Evolutionary conservation across 768 basidiomycete genomes (phyloP).

Genomic region (Suillus paluster): DNA sequence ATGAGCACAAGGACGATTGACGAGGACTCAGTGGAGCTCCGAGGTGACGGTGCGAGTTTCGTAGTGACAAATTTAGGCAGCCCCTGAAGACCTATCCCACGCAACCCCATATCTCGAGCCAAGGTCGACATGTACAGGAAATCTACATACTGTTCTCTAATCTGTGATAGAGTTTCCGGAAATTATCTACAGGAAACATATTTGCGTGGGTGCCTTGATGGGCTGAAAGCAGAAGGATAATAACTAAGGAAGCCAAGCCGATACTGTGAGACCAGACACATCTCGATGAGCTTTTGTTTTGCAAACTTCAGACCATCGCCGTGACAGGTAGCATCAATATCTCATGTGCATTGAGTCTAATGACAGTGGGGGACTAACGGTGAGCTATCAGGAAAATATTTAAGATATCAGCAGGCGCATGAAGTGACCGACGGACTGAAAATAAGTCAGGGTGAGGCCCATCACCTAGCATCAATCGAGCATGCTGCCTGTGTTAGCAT

Average conservation of each 20-base stretch:
- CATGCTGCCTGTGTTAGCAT: neutral
- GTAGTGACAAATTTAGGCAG: constrained; percentile 14
- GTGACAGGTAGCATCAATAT: neutral
- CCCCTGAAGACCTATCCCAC: constrained; percentile 5
- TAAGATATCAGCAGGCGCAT: neutral
- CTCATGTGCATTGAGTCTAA: neutral
- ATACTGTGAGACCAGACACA: neutral
- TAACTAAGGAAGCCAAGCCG: neutral
- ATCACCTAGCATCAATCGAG: neutral
- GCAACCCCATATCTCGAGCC: neutral
- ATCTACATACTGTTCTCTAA: constrained; percentile 5
- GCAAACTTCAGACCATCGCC: neutral
- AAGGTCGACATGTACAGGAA: neutral
- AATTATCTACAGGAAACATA: neutral
- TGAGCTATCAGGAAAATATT: neutral
- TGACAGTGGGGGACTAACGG: neutral
- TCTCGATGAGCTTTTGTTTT: neutral
- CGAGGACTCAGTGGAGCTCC: neutral
- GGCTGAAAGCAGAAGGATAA: neutral
- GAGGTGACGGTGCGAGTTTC: constrained; percentile 5
- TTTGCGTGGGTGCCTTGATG: neutral
- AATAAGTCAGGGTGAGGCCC: neutral
- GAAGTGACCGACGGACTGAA: neutral
- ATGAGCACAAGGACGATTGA: neutral
- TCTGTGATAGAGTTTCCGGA: constrained; percentile 8